Percentiles rank a stretch among this genome's conserved stretches.
Conservation (phyloP, 1,139 yeast genomes). For the Geotrichum siamense region DNA sequence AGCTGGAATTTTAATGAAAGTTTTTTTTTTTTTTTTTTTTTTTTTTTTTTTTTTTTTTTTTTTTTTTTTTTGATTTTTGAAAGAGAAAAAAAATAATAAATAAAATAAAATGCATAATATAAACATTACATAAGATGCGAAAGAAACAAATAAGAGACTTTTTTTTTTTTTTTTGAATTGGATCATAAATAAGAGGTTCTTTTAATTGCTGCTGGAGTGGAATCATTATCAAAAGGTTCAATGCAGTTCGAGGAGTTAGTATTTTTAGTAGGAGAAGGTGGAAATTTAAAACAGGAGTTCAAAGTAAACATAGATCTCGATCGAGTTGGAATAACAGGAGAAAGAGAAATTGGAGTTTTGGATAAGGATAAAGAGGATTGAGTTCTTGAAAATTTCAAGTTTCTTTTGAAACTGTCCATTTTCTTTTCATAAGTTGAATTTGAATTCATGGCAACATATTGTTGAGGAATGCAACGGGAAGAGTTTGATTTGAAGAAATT, state of each 20-base stretch:
- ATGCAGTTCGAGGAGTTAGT: slow-evolving; percentile 4
- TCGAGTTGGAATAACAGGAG: slow-evolving; percentile 5
- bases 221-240: slow-evolving; percentile 7
- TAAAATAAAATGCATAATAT: slow-evolving; percentile 1
- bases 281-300: slow-evolving; percentile 3
- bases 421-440: slow-evolving; percentile 65
- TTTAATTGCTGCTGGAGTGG: too few relatives aligned
- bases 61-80: too few relatives aligned
- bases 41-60: too few relatives aligned
- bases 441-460: slow-evolving; percentile 84
- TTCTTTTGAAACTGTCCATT: slow-evolving; percentile 56
- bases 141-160: slow-evolving; percentile 7
- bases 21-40: too few relatives aligned
- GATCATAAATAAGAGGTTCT: too few relatives aligned
- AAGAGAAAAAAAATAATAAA: too few relatives aligned
- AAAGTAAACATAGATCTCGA: slow-evolving; percentile 7
- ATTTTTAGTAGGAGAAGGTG: too few relatives aligned
- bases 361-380: slow-evolving; percentile 6
- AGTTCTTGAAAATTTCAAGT: slow-evolving; percentile 15
- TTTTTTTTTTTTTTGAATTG: neutral
- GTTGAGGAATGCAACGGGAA: slow-evolving; percentile 60
- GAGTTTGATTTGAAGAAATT: slow-evolving; percentile 55
- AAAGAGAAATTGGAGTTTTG: neutral
- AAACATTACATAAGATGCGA: slow-evolving; percentile 16
- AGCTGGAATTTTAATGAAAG: too few relatives aligned